Evolutionary conservation across 192 early-diverging fungal genomes (phyloP).

Genomic region (Coemansia biformis): DNA sequence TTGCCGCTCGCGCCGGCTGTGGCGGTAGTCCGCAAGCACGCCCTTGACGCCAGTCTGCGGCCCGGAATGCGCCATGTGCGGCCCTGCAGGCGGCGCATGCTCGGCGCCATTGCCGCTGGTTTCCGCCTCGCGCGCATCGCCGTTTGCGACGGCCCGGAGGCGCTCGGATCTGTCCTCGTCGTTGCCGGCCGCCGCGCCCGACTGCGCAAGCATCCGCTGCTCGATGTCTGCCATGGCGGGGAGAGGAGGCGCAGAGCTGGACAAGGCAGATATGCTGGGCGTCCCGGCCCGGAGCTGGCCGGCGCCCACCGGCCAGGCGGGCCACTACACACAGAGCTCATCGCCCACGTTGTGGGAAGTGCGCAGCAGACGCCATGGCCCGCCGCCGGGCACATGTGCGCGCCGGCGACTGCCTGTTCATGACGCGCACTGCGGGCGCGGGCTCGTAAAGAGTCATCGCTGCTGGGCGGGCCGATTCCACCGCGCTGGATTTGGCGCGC

Average conservation of each 20-base stretch:
- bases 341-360: too few species aligned
- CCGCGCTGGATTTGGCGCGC: too few species aligned
- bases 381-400: too few species aligned
- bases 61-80: constrained; percentile 9
- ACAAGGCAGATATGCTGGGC: too few species aligned
- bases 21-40: constrained; percentile 41
- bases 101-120: background rate
- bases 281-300: too few species aligned
- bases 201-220: constrained; percentile 6
- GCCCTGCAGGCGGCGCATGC: background rate
- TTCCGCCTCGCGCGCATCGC: constrained; percentile 1
- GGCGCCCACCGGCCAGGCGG: too few species aligned
- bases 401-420: too few species aligned
- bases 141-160: constrained; percentile 6
- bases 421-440: too few species aligned
- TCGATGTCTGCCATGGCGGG: constrained; percentile 18
- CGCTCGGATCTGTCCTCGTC: constrained; percentile 17
- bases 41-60: constrained; percentile 48
- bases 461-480: too few species aligned
- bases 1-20: constrained; percentile 7
- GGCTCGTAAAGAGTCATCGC: too few species aligned
- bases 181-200: background rate
- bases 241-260: background rate
- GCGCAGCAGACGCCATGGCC: too few species aligned
- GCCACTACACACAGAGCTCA: too few species aligned